Evolutionary conservation across 345 rosid species (phyloP).

Genomic region (Ailanthus altissimus): DNA sequence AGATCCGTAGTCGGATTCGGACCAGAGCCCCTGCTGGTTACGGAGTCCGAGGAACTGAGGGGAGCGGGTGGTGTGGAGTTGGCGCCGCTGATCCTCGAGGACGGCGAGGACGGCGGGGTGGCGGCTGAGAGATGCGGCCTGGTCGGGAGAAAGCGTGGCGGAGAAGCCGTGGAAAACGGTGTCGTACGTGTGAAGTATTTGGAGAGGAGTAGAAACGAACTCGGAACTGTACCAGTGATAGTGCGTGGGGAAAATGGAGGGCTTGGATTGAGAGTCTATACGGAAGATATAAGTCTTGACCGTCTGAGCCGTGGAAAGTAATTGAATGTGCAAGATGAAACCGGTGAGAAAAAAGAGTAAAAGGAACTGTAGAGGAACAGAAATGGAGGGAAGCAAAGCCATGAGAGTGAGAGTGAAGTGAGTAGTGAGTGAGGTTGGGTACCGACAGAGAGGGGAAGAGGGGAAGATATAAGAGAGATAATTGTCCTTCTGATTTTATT

Average conservation of each 20-base stretch:
- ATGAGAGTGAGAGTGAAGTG: slow-evolving; percentile 30
- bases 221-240: slow-evolving; percentile 83
- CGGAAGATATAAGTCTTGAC: slow-evolving; percentile 70
- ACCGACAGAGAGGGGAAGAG: slow-evolving; percentile 24
- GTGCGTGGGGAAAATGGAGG: slow-evolving; percentile 80
- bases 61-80: slow-evolving; percentile 85
- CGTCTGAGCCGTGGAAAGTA: slow-evolving; percentile 30
- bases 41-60: slow-evolving; percentile 85
- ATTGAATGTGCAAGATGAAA: neutral
- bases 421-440: neutral
- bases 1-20: slow-evolving; percentile 84
- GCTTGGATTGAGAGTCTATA: slow-evolving; percentile 67
- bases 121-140: slow-evolving; percentile 45
- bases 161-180: slow-evolving; percentile 96
- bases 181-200: slow-evolving; percentile 78
- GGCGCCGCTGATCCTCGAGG: slow-evolving; percentile 64
- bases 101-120: slow-evolving; percentile 74
- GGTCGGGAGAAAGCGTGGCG: slow-evolving; percentile 48
- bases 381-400: slow-evolving; percentile 25
- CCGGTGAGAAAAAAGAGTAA: slow-evolving; percentile 13
- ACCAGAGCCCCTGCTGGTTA: slow-evolving; percentile 84
- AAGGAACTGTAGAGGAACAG: slow-evolving; percentile 26
- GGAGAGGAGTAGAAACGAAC: slow-evolving; percentile 50
- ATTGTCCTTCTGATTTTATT: neutral
- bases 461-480: slow-evolving; percentile 21